Percentiles rank a stretch among this genome's conserved stretches.
Conservation (phyloP, 106 monocot species). For the Acorus gramineus region DNA sequence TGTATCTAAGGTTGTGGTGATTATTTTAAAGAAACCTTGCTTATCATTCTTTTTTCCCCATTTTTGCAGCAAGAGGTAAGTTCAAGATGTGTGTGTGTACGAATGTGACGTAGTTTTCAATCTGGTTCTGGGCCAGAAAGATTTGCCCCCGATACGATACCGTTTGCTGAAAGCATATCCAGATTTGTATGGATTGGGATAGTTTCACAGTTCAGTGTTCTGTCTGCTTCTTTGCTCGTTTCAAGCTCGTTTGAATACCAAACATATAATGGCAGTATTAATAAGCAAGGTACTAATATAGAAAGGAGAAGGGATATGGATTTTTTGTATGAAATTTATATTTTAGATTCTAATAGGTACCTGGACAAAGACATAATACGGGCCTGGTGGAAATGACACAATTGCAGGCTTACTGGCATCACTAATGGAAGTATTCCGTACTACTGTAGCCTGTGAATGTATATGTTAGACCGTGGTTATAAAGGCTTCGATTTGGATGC, state of each 20-base stretch:
- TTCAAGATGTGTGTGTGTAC: conserved; percentile 66
- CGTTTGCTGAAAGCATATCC: conserved; percentile 29
- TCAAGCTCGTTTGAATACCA: not conserved
- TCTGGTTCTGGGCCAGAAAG: conserved; percentile 48
- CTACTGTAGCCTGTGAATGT: no score
- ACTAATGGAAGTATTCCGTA: no score
- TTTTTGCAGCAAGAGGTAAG: conserved; percentile 99
- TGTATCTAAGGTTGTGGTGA: not conserved
- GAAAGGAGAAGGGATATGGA: no score
- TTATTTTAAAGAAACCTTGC: conserved; percentile 5
- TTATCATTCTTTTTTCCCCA: conserved; percentile 4
- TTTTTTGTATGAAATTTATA: no score
- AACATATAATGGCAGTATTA: no score
- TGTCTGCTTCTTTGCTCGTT: conserved; percentile 31
- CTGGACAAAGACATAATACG: no score
- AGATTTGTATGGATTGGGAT: conserved; percentile 29
- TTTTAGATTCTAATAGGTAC: no score
- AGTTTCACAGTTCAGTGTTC: conserved; percentile 22
- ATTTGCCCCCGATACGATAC: conserved; percentile 18
- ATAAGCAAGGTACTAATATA: no score
- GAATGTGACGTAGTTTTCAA: conserved; percentile 47
- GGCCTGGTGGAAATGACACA: no score
- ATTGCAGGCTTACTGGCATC: no score
- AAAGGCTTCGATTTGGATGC: no score
- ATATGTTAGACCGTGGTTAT: no score